Base-by-base conservation (phyloP, 2,329 filamentous ascomycete genomes). In the Canariomyces notabilis region DNA sequence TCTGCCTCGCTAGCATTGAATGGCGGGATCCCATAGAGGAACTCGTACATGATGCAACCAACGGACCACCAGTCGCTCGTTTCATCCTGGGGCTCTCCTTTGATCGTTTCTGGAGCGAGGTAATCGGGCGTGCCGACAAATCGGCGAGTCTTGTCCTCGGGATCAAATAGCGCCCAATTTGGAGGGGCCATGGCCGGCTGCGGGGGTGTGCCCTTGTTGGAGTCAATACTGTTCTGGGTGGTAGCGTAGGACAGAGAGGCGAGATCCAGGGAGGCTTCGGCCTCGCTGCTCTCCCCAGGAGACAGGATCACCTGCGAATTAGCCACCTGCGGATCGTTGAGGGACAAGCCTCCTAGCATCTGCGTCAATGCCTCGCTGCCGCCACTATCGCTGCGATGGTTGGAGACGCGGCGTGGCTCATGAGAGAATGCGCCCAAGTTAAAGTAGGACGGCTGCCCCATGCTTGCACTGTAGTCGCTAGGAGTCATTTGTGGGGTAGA, bases 61-160 rank as follows among this genome's bases (percentile, higher is more conserved):
- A 98, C 77, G 18, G 93, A 97, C 93, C 93, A 98, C 93, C 93
- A 98, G 80, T 98, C 93, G 62, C 93, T 97, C 56, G 91, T 93
- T 65, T 97, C 91, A 61, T 98, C 93, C 65, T 98, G 93, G 2
- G 91, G 89, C 55, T 89, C 83, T 40, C 94, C 93, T 55, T 89
- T 90, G 61, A 98, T 95, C 0, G 94, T 98, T 64, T 98, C 94
- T 0, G 93, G 93, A 0, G 93, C 93, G 12, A 98, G 77, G 62
- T 98, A 98, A 65, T 98, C 93, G 0, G 93, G 93, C 0, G 93
- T 98, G 23, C 93, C 93, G 7, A 98, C 93, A 59, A 98, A 98
- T 32, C 89, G 83, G 44, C 93, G 82, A 61, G 88, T 91, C 50
- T 83, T 94, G 60, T 98, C 93, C 61, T 95, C 86, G 0, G 93